phyloP scores from a whole-genome alignment of 2,329 filamentous ascomycete species.

The Aspergillus sergii region DNA sequence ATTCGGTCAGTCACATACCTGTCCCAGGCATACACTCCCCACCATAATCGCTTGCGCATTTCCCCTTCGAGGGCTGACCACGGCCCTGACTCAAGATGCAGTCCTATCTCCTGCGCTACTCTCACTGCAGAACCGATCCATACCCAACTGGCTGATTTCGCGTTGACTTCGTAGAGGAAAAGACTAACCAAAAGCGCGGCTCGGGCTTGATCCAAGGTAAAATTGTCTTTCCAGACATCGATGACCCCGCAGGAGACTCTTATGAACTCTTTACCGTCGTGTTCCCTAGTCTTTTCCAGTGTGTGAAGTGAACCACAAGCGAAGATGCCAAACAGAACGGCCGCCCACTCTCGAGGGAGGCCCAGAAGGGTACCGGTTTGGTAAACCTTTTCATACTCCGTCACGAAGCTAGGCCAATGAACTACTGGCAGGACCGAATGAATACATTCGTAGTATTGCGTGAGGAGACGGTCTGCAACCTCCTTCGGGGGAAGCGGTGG shows the following conservation, averaged over 20 bases:
- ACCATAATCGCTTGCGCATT: constrained; percentile 88
- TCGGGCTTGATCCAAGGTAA: constrained; percentile 74
- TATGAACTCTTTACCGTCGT: constrained; percentile 66
- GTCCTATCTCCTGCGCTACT: constrained; percentile 78
- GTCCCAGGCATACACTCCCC: constrained; percentile 89
- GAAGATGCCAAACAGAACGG: constrained; percentile 79
- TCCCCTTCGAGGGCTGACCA: constrained; percentile 79
- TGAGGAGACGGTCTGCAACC: constrained; percentile 71
- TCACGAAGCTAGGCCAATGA: constrained; percentile 82
- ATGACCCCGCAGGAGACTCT: constrained; percentile 70
- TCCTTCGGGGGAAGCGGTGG: constrained; percentile 72
- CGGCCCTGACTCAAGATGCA: constrained; percentile 74
- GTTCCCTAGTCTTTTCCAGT: constrained; percentile 58
- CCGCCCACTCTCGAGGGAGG: constrained; percentile 70
- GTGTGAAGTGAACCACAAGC: constrained; percentile 80
- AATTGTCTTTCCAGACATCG: constrained; percentile 80
- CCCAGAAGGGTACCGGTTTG: constrained; percentile 62
- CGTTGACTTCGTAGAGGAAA: constrained; percentile 82
- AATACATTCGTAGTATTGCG: constrained; percentile 73
- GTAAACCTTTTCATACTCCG: constrained; percentile 77
- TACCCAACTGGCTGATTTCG: constrained; percentile 80
- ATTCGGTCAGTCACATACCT: constrained; percentile 52
- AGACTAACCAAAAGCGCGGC: constrained; percentile 73
- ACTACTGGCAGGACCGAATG: constrained; percentile 83
- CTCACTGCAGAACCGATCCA: constrained; percentile 82